Conservation (phyloP, 108 stramenopile species). For the Cyclotella distinguenda region DNA sequence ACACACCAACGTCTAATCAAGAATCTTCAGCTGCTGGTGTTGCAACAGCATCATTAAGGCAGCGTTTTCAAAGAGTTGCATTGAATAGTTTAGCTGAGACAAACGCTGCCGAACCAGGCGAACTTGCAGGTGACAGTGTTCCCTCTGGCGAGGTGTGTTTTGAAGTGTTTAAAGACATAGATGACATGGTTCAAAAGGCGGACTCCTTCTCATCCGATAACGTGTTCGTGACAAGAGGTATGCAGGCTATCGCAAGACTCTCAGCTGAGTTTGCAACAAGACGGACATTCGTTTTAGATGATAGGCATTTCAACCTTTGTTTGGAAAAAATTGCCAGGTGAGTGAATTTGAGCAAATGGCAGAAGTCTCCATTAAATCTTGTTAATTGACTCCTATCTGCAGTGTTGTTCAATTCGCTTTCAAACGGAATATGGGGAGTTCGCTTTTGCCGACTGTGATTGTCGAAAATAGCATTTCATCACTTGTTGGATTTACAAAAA, state of each 20-base stretch:
- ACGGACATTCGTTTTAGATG: neutral
- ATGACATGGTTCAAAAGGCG: neutral
- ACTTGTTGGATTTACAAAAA: conserved; percentile 62
- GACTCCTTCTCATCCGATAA: neutral
- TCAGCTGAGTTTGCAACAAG: neutral
- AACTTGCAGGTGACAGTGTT: neutral
- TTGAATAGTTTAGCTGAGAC: too few species aligned
- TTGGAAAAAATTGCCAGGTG: conserved; percentile 50
- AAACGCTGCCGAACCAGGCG: too few species aligned
- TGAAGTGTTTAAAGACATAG: neutral
- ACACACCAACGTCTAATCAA: neutral
- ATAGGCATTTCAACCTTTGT: conserved; percentile 15
- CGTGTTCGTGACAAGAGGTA: neutral
- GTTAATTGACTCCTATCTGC: neutral
- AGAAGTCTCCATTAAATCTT: neutral
- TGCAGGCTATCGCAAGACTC: conserved; percentile 48
- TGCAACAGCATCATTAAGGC: conserved; percentile 24
- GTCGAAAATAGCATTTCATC: conserved; percentile 61
- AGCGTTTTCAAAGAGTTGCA: conserved; percentile 22
- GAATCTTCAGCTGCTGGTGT: conserved; percentile 24
- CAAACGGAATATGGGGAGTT: conserved; percentile 32
- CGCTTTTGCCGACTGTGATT: conserved; percentile 60
- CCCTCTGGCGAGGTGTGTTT: neutral
- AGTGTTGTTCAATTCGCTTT: conserved; percentile 67
- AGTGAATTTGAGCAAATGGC: neutral